A percentile compares a stretch with the other conserved stretches of the same genome.
phyloP scores from a whole-genome alignment of 2,329 filamentous ascomycete species.

The Phaeomoniella chlamydospora region DNA sequence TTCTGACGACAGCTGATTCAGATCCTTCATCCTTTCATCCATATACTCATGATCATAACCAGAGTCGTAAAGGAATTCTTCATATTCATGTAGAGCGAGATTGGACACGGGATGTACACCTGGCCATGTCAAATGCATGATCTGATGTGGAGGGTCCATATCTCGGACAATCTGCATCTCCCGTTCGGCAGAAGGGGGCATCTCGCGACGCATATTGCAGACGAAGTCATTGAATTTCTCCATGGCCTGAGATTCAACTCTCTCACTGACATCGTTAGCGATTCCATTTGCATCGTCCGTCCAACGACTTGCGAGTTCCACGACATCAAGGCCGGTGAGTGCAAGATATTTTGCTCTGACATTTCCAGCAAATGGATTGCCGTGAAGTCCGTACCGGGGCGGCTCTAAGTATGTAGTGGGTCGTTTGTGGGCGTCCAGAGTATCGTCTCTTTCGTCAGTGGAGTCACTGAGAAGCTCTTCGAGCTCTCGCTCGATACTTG shows the following conservation, averaged over 20 bases:
- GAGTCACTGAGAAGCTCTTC: too few species aligned
- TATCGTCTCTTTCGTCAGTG: too few species aligned
- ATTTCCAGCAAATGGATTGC: not conserved
- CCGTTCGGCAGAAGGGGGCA: not conserved
- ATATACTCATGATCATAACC: not conserved
- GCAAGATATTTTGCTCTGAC: not conserved
- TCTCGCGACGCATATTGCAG: not conserved
- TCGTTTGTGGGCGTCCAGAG: too few species aligned
- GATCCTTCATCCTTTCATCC: not conserved
- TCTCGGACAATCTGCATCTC: not conserved
- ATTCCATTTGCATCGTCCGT: not conserved
- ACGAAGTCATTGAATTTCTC: not conserved
- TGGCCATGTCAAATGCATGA: not conserved
- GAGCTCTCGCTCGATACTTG: too few species aligned
- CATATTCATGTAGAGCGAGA: not conserved
- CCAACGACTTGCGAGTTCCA: not conserved
- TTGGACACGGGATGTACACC: not conserved
- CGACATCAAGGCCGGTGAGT: not conserved
- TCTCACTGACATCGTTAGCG: not conserved
- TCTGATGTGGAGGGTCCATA: not conserved
- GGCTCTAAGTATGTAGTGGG: too few species aligned
- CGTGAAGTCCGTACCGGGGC: not conserved
- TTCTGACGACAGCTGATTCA: not conserved
- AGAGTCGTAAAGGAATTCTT: not conserved
- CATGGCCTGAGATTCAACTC: not conserved